Evolutionary conservation across 164 flowering plant species (phyloP).

Genomic region (Annona cherimola): DNA sequence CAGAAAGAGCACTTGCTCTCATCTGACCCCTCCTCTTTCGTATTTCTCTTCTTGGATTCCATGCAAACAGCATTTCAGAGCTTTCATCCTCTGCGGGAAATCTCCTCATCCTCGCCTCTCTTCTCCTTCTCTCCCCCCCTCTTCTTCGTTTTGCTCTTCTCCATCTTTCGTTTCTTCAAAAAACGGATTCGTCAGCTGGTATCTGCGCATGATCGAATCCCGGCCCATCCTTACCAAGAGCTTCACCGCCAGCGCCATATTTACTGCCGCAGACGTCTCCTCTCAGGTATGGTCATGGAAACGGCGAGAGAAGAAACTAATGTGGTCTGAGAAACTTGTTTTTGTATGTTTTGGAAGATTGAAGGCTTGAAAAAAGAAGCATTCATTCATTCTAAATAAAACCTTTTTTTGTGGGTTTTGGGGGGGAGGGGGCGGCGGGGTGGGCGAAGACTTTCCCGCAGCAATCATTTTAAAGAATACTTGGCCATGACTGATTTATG

Average conservation of each 20-base stretch:
- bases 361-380: too few relatives aligned
- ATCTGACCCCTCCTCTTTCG: not conserved
- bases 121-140: not conserved
- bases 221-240: slow-evolving; percentile 77
- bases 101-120: not conserved
- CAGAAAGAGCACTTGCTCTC: not conserved
- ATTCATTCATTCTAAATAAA: too few relatives aligned
- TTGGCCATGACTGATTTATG: too few relatives aligned
- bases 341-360: too few relatives aligned
- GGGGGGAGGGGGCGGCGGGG: too few relatives aligned
- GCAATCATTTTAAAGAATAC: too few relatives aligned
- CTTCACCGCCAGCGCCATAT: slow-evolving; percentile 57
- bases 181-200: slow-evolving; percentile 63
- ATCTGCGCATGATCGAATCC: slow-evolving; percentile 61
- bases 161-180: not conserved
- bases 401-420: too few relatives aligned
- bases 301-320: not conserved
- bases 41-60: not conserved
- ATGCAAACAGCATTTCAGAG: not conserved
- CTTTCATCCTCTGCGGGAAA: not conserved
- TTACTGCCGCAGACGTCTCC: slow-evolving; percentile 73
- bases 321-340: too few relatives aligned
- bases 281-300: slow-evolving; percentile 53
- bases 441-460: too few relatives aligned
- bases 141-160: not conserved